Conservation (phyloP, 2,329 filamentous ascomycete genomes). For the Nigrograna mackinnonii region DNA sequence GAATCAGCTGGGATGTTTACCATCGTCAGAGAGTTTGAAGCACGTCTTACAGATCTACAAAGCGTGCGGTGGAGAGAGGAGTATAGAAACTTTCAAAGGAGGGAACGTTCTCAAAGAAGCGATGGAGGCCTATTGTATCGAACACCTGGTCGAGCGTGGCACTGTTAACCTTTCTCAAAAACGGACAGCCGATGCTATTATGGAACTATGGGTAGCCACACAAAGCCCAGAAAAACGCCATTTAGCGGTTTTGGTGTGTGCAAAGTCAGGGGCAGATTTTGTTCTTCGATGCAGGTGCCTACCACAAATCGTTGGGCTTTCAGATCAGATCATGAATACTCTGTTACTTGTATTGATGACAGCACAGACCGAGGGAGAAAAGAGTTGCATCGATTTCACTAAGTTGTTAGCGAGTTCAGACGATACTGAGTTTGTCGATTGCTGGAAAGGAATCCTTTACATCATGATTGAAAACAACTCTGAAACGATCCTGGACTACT, state of each 20-base stretch:
- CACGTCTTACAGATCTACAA: slow-evolving; percentile 20
- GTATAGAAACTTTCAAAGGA: neutral
- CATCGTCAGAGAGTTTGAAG: slow-evolving; percentile 10
- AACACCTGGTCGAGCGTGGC: slow-evolving; percentile 16
- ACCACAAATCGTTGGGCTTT: slow-evolving; percentile 14
- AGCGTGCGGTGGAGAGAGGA: slow-evolving; percentile 4
- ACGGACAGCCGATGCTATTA: slow-evolving; percentile 16
- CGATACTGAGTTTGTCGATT: slow-evolving; percentile 9
- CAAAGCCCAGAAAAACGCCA: slow-evolving; percentile 9
- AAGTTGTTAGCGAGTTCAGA: slow-evolving; percentile 15
- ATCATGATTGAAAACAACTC: slow-evolving; percentile 10
- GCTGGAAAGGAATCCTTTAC: slow-evolving; percentile 26
- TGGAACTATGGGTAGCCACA: slow-evolving; percentile 22
- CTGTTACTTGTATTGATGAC: slow-evolving; percentile 12
- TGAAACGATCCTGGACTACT: slow-evolving; percentile 13
- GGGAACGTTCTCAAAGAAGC: slow-evolving; percentile 9
- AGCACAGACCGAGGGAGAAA: slow-evolving; percentile 5
- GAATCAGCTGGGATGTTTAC: slow-evolving; percentile 14
- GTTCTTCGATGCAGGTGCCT: slow-evolving; percentile 21
- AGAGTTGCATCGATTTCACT: slow-evolving; percentile 18
- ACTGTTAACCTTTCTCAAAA: slow-evolving; percentile 9
- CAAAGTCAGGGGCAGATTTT: slow-evolving; percentile 4
- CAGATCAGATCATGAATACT: slow-evolving; percentile 13
- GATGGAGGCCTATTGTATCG: slow-evolving; percentile 20
- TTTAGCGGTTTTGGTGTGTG: slow-evolving; percentile 21